Evolutionary conservation across 495 filamentous ascomycete genomes (phyloP), one percentile per base, ranked within the genome.

Genomic region (Neurospora terricola): DNA sequence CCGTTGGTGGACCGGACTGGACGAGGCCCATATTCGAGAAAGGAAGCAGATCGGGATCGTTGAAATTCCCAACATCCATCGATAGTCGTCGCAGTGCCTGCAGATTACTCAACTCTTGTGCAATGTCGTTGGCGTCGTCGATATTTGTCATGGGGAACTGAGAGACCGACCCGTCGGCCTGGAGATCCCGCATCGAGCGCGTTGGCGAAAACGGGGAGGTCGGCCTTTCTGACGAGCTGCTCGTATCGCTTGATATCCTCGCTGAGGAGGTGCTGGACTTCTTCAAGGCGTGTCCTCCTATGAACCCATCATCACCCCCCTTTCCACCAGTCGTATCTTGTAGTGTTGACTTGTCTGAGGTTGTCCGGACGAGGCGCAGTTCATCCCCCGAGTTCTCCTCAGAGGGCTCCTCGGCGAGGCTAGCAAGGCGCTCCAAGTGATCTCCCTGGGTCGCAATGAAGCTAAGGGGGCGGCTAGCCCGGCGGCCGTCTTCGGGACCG

Each of bases 71-170:
- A 16, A 97, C 96, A 81, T 98, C 94, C 96, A 99, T 98, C 18
- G 96, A 98, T 93, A 99, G 95, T 72, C 96, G 91, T 74, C 96
- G 90, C 73, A 99, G 88, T 14, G 96, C 96, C 77, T 97, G 94
- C 70, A 99, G 82, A 79, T 98, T 99, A 81, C 91, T 97, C 66
- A 98, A 83, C 83, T 99, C 96, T 79, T 98, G 94, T 38, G 93
- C 94, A 21, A 99, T 93, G 73, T 94, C 95, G 69, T 91, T 93
- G 14, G 96, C 92, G 77, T 95, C 90, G 84, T 97, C 94, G 74
- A 98, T 94, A 78, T 97, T 91, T 76, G 93, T 93, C 39, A 98
- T 86, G 71, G 94, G 93, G 77, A 94, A 97, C 71, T 90, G 90
- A 37, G 91, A 87, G 40, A 86, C 90, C 37, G 91, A 90, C 27